A percentile compares a stretch with the other conserved stretches of the same genome.
phyloP scores from a whole-genome alignment of 1,284 basidiomycete genomes.

The Abortiporus biennis region DNA sequence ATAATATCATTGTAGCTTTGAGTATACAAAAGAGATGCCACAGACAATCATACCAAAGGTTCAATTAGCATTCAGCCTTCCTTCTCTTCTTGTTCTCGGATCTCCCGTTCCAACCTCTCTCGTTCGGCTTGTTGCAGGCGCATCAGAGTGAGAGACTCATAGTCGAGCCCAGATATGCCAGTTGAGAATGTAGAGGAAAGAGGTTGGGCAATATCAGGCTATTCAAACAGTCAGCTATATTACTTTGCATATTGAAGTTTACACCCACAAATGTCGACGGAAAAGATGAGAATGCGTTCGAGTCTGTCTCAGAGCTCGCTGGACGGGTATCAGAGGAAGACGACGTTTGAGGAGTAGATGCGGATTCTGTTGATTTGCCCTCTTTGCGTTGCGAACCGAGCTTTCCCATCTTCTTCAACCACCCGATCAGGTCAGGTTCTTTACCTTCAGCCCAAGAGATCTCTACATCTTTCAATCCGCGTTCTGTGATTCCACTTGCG shows the following conservation, averaged over 20 bases:
- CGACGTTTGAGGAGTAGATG: conserved; percentile 1
- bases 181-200: conserved; percentile 17
- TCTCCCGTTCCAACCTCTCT: conserved; percentile 71
- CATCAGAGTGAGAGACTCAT: conserved; percentile 77
- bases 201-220: conserved; percentile 24
- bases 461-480: conserved; percentile 36
- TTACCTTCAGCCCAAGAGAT: conserved; percentile 49
- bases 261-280: conserved; percentile 51
- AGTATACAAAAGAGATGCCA: no score
- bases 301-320: conserved; percentile 20
- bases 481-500: conserved; percentile 45
- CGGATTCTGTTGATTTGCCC: conserved; percentile 1
- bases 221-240: conserved; percentile 12
- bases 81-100: conserved; percentile 56
- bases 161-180: conserved; percentile 49
- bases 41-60: no score
- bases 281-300: conserved; percentile 44
- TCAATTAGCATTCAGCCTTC: conserved; percentile 8
- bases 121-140: conserved; percentile 76
- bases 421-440: conserved; percentile 70
- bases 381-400: conserved; percentile 27
- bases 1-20: no score
- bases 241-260: conserved; percentile 1
- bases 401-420: conserved; percentile 69
- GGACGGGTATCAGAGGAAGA: conserved; percentile 11